These are phyloP conservation scores for Monilinia laxa DNA, from an alignment of 2,329 filamentous ascomycete species.

Conservation along the genomic window DNA sequence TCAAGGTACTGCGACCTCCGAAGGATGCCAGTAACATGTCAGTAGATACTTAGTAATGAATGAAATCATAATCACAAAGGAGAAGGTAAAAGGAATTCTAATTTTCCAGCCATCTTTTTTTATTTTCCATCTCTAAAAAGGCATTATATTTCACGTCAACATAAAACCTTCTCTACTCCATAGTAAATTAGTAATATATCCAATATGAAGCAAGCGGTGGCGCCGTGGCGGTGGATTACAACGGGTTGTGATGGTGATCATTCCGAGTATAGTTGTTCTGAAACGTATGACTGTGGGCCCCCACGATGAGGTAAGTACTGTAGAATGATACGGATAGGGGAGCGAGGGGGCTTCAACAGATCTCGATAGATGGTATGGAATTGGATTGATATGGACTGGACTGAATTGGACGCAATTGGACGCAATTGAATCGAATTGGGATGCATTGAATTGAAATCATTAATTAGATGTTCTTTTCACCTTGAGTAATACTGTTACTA, in stretches of 20 bases:
- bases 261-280: slow-evolving; percentile 13
- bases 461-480: neutral
- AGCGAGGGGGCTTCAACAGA: neutral
- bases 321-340: slow-evolving; percentile 13
- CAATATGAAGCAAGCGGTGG: no score
- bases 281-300: slow-evolving; percentile 20
- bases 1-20: neutral
- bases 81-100: neutral
- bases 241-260: slow-evolving; percentile 1
- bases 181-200: neutral
- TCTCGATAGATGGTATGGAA: neutral
- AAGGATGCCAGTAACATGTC: no score
- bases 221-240: slow-evolving; percentile 13
- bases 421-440: neutral
- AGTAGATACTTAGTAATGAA: neutral
- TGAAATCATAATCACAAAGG: neutral
- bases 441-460: neutral
- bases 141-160: neutral
- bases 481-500: neutral
- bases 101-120: neutral
- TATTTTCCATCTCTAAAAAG: neutral
- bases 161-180: neutral
- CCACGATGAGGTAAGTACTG: slow-evolving; percentile 16
- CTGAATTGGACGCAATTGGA: neutral
- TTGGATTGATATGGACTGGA: no score